Evolutionary conservation across 2,329 filamentous ascomycete genomes (phyloP), one percentile per base, ranked within the genome.

Genomic region (Phyllosticta paracitricarpa): DNA sequence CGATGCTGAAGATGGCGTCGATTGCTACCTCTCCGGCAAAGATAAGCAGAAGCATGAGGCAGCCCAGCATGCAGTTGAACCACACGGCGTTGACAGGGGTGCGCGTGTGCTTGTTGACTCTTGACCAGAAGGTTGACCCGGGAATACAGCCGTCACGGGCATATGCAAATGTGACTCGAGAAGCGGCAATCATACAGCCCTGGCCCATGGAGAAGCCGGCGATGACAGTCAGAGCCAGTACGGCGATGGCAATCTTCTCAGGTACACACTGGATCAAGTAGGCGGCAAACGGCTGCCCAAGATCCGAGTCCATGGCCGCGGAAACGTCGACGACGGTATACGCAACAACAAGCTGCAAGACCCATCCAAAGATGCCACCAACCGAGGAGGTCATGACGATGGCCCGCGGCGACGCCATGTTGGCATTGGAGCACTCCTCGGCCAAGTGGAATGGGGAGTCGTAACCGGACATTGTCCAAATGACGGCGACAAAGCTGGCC

Each of bases 381-480:
- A 86, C 77, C 1, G 76, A 82, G 0, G 84, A 84, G 0, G 88
- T 90, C 68, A 89, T 76, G 48, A 89, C 82, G 58, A 90, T 91
- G 7, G 87, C 87, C 12, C 87, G 82, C 0, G 87, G 87, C 9
- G 85, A 82, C 30, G 88, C 87, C 54, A 89, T 74, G 65, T 82
- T 84, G 28, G 88, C 87, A 66, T 90, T 90, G 63, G 84, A 85
- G 72, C 87, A 90, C 72, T 91, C 87, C 69, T 91, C 87, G 3
- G 84, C 81, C n/a, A 90, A 73, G 73, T 90, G 87, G 71, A 89
- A 89, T 0, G 86, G 83, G 0, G 81, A 81, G 71, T 89, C 86
- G 69, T 88, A 88, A 51, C 51, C 60, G 57, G 60, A 64, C 78
- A 85, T 86, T 4, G 84, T 87, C 85, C 85, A 88, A 64, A 88